Evolutionary conservation across 148 eudicot species (phyloP).

Genomic region (Arctostaphylos glauca): DNA sequence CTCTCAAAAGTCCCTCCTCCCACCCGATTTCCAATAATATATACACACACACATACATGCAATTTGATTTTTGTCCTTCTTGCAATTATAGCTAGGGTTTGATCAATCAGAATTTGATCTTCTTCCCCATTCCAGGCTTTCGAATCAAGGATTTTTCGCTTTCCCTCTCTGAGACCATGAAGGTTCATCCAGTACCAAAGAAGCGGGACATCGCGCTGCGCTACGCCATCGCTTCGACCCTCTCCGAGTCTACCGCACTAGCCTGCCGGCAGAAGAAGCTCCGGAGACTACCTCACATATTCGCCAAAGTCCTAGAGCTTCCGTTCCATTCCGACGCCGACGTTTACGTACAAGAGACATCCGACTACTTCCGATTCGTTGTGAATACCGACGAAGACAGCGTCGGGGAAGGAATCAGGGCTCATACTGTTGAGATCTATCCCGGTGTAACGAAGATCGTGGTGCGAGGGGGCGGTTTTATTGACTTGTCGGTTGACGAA

Average conservation of each 20-base stretch:
- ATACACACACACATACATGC: no score
- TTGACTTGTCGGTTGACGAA: conserved; percentile 31
- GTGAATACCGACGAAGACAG: conserved; percentile 38
- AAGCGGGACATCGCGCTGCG: conserved; percentile 51
- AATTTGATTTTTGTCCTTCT: not conserved
- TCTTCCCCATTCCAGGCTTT: not conserved
- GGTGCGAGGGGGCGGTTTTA: conserved; percentile 31
- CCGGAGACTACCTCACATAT: conserved; percentile 78
- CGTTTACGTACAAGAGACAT: conserved; percentile 60
- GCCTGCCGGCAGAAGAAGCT: conserved; percentile 59
- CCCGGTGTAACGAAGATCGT: conserved; percentile 84
- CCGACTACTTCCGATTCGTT: conserved; percentile 49
- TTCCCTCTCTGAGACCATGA: conserved; percentile 29
- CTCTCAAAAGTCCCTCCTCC: not conserved
- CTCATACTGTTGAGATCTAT: conserved; percentile 55
- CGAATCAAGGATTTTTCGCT: not conserved
- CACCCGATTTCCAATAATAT: not conserved
- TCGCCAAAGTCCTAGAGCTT: conserved; percentile 80
- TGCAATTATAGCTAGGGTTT: not conserved
- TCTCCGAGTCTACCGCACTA: conserved; percentile 16
- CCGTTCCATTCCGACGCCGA: conserved; percentile 79
- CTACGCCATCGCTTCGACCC: conserved; percentile 36
- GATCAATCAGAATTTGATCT: not conserved
- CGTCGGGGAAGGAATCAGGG: conserved; percentile 45
- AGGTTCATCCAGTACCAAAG: conserved; percentile 56